Base-by-base conservation (phyloP, 1,284 basidiomycete species). In the Cutaneotrichosporon sp. region DNA sequence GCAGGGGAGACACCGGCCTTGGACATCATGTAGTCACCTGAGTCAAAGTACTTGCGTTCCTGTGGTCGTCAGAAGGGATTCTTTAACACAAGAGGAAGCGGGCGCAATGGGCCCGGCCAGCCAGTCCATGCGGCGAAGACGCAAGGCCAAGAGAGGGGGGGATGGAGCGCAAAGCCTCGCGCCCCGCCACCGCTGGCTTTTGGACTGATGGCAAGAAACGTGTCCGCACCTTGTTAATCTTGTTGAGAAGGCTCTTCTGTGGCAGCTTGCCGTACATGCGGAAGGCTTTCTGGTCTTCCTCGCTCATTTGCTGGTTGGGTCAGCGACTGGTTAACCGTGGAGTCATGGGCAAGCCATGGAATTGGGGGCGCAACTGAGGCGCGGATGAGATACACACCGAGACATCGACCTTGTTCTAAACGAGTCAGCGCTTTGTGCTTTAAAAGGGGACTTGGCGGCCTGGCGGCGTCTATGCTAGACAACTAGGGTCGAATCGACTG, bases 31-130 rank as follows among this genome's bases (percentile, higher is more conserved):
- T 97, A 97, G 75, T 97, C 92, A 59, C 93, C 93, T 55, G 93
- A 97, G 76, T 97, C 92, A 74, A 97, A 97, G 79, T 90, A 97
- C 75, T 96, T 96, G 68, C 92, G 88, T 74, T 96, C 92, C 90
- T 96, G 66, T 22, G 51, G 57, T 8, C 20, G 42, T 44, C 42
- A 44, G 42, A 44, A 41, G 38, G 1, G n/a, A n/a, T n/a, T n/a
- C n/a, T 38, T 38, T 20, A 38, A 38, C 35, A 38, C 35, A 38
- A 22, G 24, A n/a, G n/a, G n/a, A n/a, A n/a, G n/a, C n/a, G 38
- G 24, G 38, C 24, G 38, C 24, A 41, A 22, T n/a, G n/a, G n/a
- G n/a, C n/a, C n/a, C n/a, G n/a, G n/a, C n/a, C n/a, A n/a, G n/a
- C n/a, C n/a, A n/a, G n/a, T n/a, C n/a, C n/a, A n/a, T n/a, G n/a